Evolutionary conservation across 1,284 basidiomycete genomes (phyloP), one percentile per base, ranked within the genome.

Genomic region (Leccinum fuscescens): DNA sequence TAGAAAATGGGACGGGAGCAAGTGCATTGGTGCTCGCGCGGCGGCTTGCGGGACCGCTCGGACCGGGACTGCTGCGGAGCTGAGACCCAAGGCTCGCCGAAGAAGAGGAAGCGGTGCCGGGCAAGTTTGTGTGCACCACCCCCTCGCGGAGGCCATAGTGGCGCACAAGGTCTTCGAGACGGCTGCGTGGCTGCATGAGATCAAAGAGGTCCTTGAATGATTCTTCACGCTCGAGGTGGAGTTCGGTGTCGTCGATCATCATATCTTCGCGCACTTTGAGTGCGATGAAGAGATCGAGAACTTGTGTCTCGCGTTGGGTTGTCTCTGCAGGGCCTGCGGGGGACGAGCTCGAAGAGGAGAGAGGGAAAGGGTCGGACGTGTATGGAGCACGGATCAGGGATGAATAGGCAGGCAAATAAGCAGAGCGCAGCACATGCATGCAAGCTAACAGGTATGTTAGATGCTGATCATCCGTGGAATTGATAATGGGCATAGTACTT

Each of bases 221-320:
- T 68, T 91, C 90, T 54, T 86, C 86, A 22, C 86, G 79, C 66
- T 87, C 86, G 50, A 90, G 81, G 65, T 92, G 88, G 17, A 91
- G 79, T 70, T 86, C 84, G 1, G 82, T 80, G 54, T 89, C 87
- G 71, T 92, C 89, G 54, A 79, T 74, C 78, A 85, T 86, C 44
- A 90, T 80, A 71, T 92, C 90, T 67, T 92, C 87, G 35, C 82
- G 85, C 58, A 90, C 87, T 73, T 89, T 90, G 66, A 92, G 82
- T 6, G 84, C 82, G 59, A 92, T 86, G 78, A 89, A 92, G 62
- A 81, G 79, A 76, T 92, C 90, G 29, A 92, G 81, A n/a, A 88
- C 80, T 51, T 74, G 68, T 0, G 89, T 90, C 69, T 92, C 90
- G 59, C 89, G 83, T 67, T 89, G 87, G 44, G 80, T 64, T 42